These are phyloP conservation scores for Phytopythium kandeliae DNA, from an alignment of 352 stramenopile genomes.

Conservation along the genomic window DNA sequence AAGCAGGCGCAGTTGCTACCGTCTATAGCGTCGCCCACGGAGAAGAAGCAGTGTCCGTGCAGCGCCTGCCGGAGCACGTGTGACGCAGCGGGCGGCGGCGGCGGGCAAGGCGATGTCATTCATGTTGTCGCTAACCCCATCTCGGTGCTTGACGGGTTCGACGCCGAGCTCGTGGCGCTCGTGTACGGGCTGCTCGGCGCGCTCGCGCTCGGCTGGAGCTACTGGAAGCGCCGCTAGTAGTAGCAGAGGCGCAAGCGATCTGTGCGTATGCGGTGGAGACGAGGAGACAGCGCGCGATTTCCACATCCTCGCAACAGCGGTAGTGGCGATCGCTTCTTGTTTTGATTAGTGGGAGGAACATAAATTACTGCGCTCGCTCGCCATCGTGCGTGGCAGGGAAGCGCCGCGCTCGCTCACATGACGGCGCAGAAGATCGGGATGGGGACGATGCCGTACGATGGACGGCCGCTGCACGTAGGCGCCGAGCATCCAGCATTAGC, in stretches of 20 bases:
- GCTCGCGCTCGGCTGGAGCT: slow-evolving; percentile 31
- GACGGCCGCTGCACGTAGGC: slow-evolving; percentile 13
- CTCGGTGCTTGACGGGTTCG: slow-evolving; percentile 60
- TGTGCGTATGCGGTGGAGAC: too few relatives aligned
- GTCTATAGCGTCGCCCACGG: slow-evolving; percentile 48
- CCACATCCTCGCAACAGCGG: too few relatives aligned
- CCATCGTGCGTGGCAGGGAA: too few relatives aligned
- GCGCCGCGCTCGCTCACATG: slow-evolving; percentile 39
- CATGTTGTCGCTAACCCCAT: slow-evolving; percentile 63
- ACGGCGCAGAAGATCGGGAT: slow-evolving; percentile 65
- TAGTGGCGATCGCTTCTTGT: too few relatives aligned
- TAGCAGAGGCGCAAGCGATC: too few relatives aligned
- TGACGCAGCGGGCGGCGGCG: slow-evolving; percentile 29
- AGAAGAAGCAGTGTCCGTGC: slow-evolving; percentile 71
- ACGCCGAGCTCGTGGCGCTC: slow-evolving; percentile 43
- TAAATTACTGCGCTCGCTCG: background rate
- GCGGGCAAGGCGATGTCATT: slow-evolving; percentile 26
- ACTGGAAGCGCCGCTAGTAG: slow-evolving; percentile 18
- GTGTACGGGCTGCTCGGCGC: slow-evolving; percentile 48
- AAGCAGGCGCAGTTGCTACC: slow-evolving; percentile 59
- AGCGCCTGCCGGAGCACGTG: slow-evolving; percentile 64
- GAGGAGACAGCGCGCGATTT: too few relatives aligned
- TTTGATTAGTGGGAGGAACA: too few relatives aligned
- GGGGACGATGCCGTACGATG: slow-evolving; percentile 39
- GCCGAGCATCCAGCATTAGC: background rate